Evolutionary conservation across 352 stramenopile species (phyloP).

Genomic region (Globisporangium nunn): DNA sequence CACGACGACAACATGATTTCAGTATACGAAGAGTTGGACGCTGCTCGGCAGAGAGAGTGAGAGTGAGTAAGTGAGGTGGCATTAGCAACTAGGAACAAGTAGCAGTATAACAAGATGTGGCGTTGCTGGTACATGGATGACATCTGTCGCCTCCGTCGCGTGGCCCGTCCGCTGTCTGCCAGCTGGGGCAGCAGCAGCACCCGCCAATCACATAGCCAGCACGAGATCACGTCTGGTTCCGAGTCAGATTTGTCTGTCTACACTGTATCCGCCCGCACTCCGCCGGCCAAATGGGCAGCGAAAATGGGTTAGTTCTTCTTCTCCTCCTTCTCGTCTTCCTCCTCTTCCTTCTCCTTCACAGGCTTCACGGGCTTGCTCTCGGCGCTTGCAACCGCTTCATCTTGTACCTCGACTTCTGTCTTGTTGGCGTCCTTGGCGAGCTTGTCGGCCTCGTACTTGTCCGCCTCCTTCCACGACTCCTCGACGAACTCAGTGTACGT

Average conservation of each 20-base stretch:
- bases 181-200: no score
- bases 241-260: not conserved
- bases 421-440: slow-evolving; percentile 17
- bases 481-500: slow-evolving; percentile 96
- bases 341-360: not conserved
- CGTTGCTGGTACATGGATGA: not conserved
- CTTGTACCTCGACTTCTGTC: slow-evolving; percentile 4
- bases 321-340: not conserved
- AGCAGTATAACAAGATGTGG: not conserved
- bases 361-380: not conserved
- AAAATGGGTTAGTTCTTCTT: not conserved
- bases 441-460: slow-evolving; percentile 78
- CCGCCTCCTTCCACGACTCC: slow-evolving; percentile 81
- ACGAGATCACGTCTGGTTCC: no score
- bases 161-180: no score
- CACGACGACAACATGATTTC: not conserved
- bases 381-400: slow-evolving; percentile 11
- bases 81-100: no score
- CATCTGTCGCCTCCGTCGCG: not conserved
- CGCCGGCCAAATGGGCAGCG: no score
- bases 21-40: not conserved
- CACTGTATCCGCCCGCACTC: not conserved
- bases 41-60: not conserved
- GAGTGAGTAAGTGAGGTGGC: not conserved
- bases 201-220: no score